Base-by-base conservation (phyloP, 2,329 filamentous ascomycete genomes). In the Colletotrichum aenigma region DNA sequence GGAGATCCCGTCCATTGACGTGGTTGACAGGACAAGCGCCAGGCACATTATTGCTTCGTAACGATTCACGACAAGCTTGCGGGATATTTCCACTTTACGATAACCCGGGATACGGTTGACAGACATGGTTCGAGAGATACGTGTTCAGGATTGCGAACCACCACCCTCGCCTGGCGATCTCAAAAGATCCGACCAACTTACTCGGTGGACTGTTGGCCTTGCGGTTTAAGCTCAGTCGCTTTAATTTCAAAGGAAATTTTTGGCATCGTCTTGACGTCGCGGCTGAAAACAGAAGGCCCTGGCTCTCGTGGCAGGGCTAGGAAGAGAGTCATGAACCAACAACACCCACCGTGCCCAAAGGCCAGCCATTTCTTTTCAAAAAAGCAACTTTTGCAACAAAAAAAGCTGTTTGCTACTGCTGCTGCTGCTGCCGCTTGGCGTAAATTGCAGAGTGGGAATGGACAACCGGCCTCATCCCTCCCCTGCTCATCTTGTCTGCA, bases 391-490 rank as follows among this genome's bases (percentile, higher is more conserved):
- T n/a, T 30, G 58, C 28, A 18, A 60, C 56, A 36, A 32, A n/a
- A 16, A 32, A 32, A 61, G 58, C 24, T 34, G 26, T 30, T 38
- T 34, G 21, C 32, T 38, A 21, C 24, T 15, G 32, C 55, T 26
- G 24, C 32, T 16, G 43, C 56, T 32, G 8, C 21, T 43, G 28
- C 18, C 43, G 56, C 66, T 70, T 61, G 32, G 48, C 24, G 32
- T 52, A 26, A 43, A 32, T 66, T 61, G n/a, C 32, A 36, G 48
- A 21, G 60, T 36, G 66, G 67, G 34, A n/a, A 64, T 66, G 70
- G 72, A 56, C 68, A 75, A 43, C 52, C 61, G 55, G 61, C 56
- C 43, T 18, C 62, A 75, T 67, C 72, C 72, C 67, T 74, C 32
- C 56, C 30, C 26, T 18, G 26, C 28, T 34, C 52, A 21, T 64